Evolutionary conservation across 164 flowering plant genomes (phyloP).

Genomic region (Umbellularia californica): DNA sequence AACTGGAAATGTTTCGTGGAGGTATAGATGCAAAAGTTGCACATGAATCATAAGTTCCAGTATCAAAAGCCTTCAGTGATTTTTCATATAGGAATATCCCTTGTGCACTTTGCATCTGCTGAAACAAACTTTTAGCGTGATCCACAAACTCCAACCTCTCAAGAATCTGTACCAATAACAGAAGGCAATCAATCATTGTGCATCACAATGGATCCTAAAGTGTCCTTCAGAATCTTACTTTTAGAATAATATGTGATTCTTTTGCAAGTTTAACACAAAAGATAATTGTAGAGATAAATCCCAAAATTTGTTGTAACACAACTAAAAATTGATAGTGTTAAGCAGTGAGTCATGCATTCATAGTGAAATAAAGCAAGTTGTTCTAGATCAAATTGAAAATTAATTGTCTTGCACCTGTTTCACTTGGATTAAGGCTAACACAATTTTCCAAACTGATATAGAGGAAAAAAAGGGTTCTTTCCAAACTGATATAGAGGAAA

Average conservation of each 20-base stretch:
- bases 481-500: too few species aligned
- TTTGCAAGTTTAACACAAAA: background rate
- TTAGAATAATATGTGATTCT: background rate
- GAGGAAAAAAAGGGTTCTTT: background rate
- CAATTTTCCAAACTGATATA: background rate
- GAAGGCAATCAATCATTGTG: conserved; percentile 6
- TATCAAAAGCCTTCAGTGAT: conserved; percentile 19
- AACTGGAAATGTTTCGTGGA: conserved; percentile 23
- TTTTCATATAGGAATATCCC: conserved; percentile 16
- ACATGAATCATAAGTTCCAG: conserved; percentile 24
- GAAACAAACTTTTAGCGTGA: conserved; percentile 37
- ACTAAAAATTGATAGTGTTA: background rate
- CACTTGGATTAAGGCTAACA: background rate
- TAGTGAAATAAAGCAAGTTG: background rate
- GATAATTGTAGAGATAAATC: background rate
- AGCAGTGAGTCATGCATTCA: background rate
- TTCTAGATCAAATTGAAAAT: background rate
- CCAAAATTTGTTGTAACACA: background rate
- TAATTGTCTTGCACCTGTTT: background rate
- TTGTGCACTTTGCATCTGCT: conserved; percentile 23
- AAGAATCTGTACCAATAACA: conserved; percentile 38
- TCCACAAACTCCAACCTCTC: conserved; percentile 51
- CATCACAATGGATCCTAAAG: conserved; percentile 2
- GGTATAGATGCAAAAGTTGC: conserved; percentile 31
- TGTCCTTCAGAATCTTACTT: background rate